Percentiles rank a stretch among this genome's conserved stretches.
These are phyloP conservation scores for Cercospora sp. DNA, from an alignment of 2,329 filamentous ascomycete species.

Conservation along the genomic window DNA sequence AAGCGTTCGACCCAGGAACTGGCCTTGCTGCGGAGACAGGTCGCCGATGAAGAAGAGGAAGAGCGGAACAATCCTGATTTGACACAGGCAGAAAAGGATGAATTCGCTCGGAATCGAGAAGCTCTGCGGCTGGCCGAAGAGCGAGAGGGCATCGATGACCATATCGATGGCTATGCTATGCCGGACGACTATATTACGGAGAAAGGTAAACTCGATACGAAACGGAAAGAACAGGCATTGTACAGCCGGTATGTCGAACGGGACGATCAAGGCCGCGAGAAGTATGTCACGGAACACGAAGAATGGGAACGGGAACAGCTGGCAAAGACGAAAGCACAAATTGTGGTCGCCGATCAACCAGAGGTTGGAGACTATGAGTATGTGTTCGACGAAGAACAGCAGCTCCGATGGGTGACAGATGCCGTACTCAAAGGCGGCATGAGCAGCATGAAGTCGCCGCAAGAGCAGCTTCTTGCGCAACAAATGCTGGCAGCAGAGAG, in stretches of 20 bases:
- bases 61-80: constrained; percentile 75
- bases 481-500: constrained; percentile 87
- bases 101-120: constrained; percentile 87
- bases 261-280: constrained; percentile 84
- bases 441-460: constrained; percentile 66
- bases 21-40: constrained; percentile 83
- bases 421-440: constrained; percentile 70
- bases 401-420: constrained; percentile 81
- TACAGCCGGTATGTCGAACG: constrained; percentile 88
- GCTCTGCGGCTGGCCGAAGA: constrained; percentile 61
- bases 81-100: constrained; percentile 75
- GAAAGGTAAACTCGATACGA: constrained; percentile 82
- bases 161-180: constrained; percentile 87
- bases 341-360: constrained; percentile 70
- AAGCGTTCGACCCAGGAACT: constrained; percentile 87
- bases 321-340: constrained; percentile 82
- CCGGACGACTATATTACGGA: constrained; percentile 95
- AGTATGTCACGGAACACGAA: constrained; percentile 89
- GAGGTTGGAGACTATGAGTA: constrained; percentile 87
- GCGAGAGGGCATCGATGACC: constrained; percentile 82
- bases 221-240: constrained; percentile 83
- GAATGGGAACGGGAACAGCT: constrained; percentile 94
- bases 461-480: constrained; percentile 75
- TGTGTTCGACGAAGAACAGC: constrained; percentile 85
- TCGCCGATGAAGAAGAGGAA: constrained; percentile 76